These are phyloP conservation scores for Phyllosticta citrichinensis DNA, from an alignment of 2,329 filamentous ascomycete species.

Conservation along the genomic window DNA sequence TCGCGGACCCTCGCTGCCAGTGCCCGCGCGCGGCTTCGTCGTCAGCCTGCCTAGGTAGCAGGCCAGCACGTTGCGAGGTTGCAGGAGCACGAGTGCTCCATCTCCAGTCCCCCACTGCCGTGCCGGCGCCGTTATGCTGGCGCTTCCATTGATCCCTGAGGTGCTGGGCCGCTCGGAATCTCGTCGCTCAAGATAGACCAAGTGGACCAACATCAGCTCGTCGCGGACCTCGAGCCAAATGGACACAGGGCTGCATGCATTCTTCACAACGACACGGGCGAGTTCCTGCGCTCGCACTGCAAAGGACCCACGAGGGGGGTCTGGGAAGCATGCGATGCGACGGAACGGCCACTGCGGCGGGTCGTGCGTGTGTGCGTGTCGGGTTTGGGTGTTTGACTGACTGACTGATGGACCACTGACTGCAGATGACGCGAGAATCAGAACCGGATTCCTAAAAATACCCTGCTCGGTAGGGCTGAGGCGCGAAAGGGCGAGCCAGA, in stretches of 20 bases:
- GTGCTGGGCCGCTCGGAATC: background rate
- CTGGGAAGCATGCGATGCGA: slow-evolving; percentile 2
- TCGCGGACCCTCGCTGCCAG: background rate
- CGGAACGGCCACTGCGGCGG: slow-evolving; percentile 7
- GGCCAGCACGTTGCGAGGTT: background rate
- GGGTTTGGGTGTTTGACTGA: background rate
- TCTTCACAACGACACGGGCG: slow-evolving; percentile 6
- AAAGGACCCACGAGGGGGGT: slow-evolving; percentile 3
- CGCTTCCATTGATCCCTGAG: background rate
- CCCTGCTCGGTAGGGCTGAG: slow-evolving; percentile 10
- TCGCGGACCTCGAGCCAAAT: background rate
- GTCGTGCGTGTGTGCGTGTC: slow-evolving; percentile 4
- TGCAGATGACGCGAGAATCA: slow-evolving; percentile 9
- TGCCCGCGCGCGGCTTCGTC: background rate
- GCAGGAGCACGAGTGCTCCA: background rate
- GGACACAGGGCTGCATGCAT: slow-evolving; percentile 6
- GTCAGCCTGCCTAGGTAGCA: background rate
- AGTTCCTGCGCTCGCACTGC: slow-evolving; percentile 1
- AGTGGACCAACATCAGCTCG: background rate
- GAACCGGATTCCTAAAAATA: slow-evolving; percentile 8
- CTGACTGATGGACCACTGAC: background rate
- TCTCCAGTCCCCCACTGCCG: background rate
- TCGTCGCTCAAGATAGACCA: slow-evolving; percentile 6
- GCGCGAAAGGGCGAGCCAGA: background rate
- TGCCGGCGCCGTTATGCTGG: background rate